phyloP scores from a whole-genome alignment of 1,284 basidiomycete species.

The Naganishia cerealis region DNA sequence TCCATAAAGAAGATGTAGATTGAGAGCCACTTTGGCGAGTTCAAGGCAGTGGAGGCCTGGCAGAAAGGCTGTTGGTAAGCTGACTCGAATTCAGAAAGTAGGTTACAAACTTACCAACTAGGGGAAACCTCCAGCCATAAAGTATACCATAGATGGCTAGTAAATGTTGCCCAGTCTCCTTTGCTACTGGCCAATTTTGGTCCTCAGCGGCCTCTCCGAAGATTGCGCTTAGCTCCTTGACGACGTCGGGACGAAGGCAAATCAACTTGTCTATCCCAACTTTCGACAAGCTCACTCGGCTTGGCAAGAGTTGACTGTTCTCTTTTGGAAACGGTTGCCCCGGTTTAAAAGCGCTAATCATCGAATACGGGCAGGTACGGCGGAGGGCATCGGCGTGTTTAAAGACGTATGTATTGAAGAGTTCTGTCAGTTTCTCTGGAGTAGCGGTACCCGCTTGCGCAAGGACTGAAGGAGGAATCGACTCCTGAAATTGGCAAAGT shows the following conservation, averaged over 20 bases:
- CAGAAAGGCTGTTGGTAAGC: neutral
- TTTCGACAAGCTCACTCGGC: slow-evolving; percentile 3
- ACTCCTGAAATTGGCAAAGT: slow-evolving; percentile 29
- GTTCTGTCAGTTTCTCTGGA: slow-evolving; percentile 18
- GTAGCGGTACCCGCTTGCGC: slow-evolving; percentile 8
- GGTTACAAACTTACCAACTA: slow-evolving; percentile 31
- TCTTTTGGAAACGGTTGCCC: neutral
- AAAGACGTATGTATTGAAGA: slow-evolving; percentile 17
- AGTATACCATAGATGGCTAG: slow-evolving; percentile 30
- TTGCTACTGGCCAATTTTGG: slow-evolving; percentile 20
- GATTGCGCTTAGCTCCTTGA: slow-evolving; percentile 28
- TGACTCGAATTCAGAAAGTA: neutral
- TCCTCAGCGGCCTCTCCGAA: slow-evolving; percentile 16
- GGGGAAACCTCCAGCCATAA: slow-evolving; percentile 33
- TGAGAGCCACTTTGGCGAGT: slow-evolving; percentile 7
- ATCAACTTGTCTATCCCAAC: slow-evolving; percentile 7
- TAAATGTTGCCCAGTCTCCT: slow-evolving; percentile 26
- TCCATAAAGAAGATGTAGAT: neutral
- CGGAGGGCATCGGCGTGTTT: slow-evolving; percentile 5
- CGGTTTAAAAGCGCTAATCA: neutral
- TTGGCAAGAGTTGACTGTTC: slow-evolving; percentile 20
- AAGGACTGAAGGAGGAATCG: slow-evolving; percentile 21
- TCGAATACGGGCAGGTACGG: neutral
- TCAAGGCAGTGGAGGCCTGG: slow-evolving; percentile 15
- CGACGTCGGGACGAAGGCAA: slow-evolving; percentile 26